Percentiles rank a stretch among this genome's conserved stretches.
phyloP scores from a whole-genome alignment of 73 alveolate species.

The Effrenium voratum region DNA sequence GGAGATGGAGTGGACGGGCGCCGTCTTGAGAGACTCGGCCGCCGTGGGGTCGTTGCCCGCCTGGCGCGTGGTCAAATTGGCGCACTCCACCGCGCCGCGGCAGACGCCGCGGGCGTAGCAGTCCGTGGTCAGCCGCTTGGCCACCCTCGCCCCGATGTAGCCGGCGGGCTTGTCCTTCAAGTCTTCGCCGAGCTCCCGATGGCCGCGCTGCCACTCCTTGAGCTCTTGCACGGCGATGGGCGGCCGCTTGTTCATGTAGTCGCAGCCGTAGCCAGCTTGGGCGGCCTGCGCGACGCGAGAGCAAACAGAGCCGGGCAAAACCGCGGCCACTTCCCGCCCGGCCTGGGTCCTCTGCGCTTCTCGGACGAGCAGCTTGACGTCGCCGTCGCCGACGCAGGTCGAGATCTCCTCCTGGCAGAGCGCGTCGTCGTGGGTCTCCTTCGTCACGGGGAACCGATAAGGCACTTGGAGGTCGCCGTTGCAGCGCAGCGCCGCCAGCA shows the following conservation, averaged over 20 bases:
- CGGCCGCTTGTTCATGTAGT: background rate
- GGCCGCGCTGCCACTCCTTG: background rate
- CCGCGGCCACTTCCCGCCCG: no score
- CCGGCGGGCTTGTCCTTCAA: constrained; percentile 34
- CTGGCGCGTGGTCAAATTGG: background rate
- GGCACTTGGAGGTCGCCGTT: constrained; percentile 25
- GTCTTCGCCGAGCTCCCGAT: background rate
- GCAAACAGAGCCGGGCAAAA: no score
- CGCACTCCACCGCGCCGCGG: constrained; percentile 30
- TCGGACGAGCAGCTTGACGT: background rate
- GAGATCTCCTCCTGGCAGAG: no score
- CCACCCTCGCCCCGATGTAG: background rate
- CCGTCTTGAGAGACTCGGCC: background rate
- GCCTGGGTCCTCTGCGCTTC: background rate
- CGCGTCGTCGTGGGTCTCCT: background rate
- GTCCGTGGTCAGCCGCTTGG: constrained; percentile 9
- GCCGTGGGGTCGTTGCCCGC: background rate
- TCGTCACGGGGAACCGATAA: background rate
- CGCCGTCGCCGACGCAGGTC: no score
- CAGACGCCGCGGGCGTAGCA: constrained; percentile 14
- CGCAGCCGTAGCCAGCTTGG: constrained; percentile 36
- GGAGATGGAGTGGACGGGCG: background rate
- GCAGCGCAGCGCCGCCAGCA: constrained; percentile 28
- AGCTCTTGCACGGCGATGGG: constrained; percentile 12
- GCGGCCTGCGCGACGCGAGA: no score